Base-by-base conservation (phyloP, 1,284 basidiomycete species). In the Uromyces viciae-fabae region DNA sequence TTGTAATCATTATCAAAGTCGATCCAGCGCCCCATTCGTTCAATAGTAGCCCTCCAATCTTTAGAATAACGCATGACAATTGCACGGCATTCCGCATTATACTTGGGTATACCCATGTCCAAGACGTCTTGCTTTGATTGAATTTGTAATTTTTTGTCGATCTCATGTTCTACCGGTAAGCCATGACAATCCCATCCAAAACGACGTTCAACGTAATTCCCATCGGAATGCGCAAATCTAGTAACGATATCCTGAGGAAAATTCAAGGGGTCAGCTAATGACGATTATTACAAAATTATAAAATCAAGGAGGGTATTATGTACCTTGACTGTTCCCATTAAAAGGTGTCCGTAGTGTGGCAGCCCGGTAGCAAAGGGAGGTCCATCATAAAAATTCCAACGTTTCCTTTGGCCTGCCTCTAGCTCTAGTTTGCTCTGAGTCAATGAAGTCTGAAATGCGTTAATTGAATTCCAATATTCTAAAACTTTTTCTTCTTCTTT, bases 161-260 rank as follows among this genome's bases (percentile, higher is more conserved):
- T 99, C 88, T 98, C 95, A 88, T 98, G 95, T 87, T 99, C 97
- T 84, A 99, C 95, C 56, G 97, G 97, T 28, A 99, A 90, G 81
- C 96, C 97, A 87, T 99, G 97, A 38, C 96, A 98, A 87, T 99
- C 97, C 97, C 97, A 99, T 75, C 97, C 97, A 86, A 99, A 99
- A 76, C 97, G 91, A 82, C 97, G 92, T 82, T 92, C 91, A 84
- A 99, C 97, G 86, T 98, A 93, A 87, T 91, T 92, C 15, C 97
- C 97, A 74, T 93, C 96, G 54, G 94, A 92, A 86, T 94, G 92
- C 2, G 96, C 96, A 88, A 97, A 94, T 82, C 95, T 90, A 68
- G 95, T 98, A 81, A 98, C 94, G 85, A 98, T 95, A 86, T 98
- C 95, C 94, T 95, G 82, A 28, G 8, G 42, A 19, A 52, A 36